Conservation (phyloP, 2,329 filamentous ascomycete genomes). For the Verruconis gallopava region DNA sequence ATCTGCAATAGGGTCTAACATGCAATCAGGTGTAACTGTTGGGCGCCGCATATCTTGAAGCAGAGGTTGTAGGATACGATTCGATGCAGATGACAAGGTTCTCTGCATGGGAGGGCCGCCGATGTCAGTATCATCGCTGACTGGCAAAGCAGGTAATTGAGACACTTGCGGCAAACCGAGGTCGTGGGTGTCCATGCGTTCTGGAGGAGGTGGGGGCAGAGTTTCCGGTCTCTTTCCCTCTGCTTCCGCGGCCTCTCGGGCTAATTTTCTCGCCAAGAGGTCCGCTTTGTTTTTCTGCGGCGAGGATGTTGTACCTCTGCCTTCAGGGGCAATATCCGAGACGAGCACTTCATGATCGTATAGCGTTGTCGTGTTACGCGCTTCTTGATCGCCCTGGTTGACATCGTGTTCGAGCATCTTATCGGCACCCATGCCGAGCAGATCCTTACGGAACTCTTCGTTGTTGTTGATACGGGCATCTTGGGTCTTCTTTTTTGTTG, state of each 20-base stretch:
- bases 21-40: constrained; percentile 75
- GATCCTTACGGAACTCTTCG: constrained; percentile 54
- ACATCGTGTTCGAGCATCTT: constrained; percentile 43
- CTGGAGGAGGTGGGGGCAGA: constrained; percentile 6
- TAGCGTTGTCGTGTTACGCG: constrained; percentile 33
- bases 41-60: constrained; percentile 58
- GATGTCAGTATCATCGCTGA: constrained; percentile 68
- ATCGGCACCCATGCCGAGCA: constrained; percentile 66
- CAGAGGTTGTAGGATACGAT: constrained; percentile 33
- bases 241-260: constrained; percentile 21
- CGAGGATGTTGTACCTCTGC: constrained; percentile 18
- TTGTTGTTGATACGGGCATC: constrained; percentile 50
- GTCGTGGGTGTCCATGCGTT: constrained; percentile 49
- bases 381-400: constrained; percentile 47
- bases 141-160: constrained; percentile 57
- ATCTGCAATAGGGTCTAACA: constrained; percentile 76
- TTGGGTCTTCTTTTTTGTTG: constrained; percentile 40
- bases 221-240: constrained; percentile 1
- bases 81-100: constrained; percentile 39
- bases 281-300: not conserved
- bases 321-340: constrained; percentile 49
- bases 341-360: constrained; percentile 61
- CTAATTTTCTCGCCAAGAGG: not conserved
- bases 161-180: constrained; percentile 55
- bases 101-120: constrained; percentile 54